Base-by-base conservation (phyloP, 495 filamentous ascomycete genomes). In the Neurospora discreta region DNA sequence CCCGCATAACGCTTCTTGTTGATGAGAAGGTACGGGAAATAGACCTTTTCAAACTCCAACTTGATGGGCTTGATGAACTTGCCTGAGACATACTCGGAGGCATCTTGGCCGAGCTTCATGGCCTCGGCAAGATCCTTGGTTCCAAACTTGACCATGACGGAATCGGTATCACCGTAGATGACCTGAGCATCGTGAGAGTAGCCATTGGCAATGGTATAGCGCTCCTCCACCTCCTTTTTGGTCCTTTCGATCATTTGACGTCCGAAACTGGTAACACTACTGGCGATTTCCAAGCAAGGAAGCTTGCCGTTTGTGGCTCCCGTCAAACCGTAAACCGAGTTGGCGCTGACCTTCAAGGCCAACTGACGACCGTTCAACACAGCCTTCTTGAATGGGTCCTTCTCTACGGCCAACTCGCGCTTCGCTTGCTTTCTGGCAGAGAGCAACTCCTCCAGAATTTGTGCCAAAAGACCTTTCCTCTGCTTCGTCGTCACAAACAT, bases 1-100 rank as follows among this genome's bases (percentile, higher is more conserved):
- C 95, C 95, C 15, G 95, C 95, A 75, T 99, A 99, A 70, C 95
- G 91, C 86, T 99, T 99, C 83, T 99, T 99, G 88, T 99, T 99
- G 88, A 99, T 99, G 52, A 99, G 85, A 40, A 99, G 86, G 79
- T 99, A 99, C 1, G 95, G 95, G 78, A 92, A 99, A 81, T 99
- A 99, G 3, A 99, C 95, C 81, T 99, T 99, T 78, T 99, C 95
- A 83, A 99, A 99, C 79, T 99, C 95, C 20, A 99, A 87, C 82
- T 98, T 99, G 84, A 99, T 99, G 7, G 95, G 95, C 74, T 91
- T 93, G 80, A 93, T 83, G 81, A 99, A 99, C 78, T 97, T 97
- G 30, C 87, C 84, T 0, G 95, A 98, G 7, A 99, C 95, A 74
- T 80, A 95, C 36, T 89, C 85, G 5, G 95, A 90, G 3, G 95